Base-by-base conservation (phyloP, 352 stramenopile species). In the Pythium phragmitis region DNA sequence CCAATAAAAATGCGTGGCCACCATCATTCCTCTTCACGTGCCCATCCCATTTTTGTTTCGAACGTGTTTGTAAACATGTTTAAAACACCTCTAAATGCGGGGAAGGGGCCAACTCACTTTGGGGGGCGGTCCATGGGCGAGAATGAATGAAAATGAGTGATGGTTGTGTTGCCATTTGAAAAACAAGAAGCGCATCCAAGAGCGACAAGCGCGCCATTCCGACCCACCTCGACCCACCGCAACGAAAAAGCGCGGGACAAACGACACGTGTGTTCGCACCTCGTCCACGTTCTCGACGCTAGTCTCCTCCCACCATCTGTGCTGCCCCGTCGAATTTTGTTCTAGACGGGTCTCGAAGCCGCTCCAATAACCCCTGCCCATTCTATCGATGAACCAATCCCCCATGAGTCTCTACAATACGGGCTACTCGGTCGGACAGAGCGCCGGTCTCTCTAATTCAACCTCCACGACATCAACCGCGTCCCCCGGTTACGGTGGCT, bases 111-210 rank as follows among this genome's bases (percentile, higher is more conserved):
- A 45, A 49, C 51, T 49, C 30, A 19, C 26, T 41, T 58, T 43
- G 21, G 36, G 23, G 51, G 28, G 21, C 37, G 33, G 33, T 11
- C 19, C n/a, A 5, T 39, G 34, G 51, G 57, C 63, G 51, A 74
- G 70, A 77, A 70, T 77, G 70, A 74, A 74, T 73, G 70, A 72
- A 67, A 74, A 70, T 67, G 67, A 77, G 66, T 77, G 70, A 70
- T 77, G 62, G 70, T 77, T 62, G 70, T 71, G 70, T 74, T 76
- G 70, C 70, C 70, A 73, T 72, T 73, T 70, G 66, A 73, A 69
- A 74, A 74, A 65, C 65, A 41, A 67, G 65, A 54, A 72, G 65
- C 65, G 59, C 58, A 72, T 67, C 58, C 54, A 72, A 62, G 53
- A 49, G 21, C 28, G 37, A 42, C 41, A 57, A 30, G 21, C 33